Evolutionary conservation across 148 eudicot species (phyloP), one percentile per base, ranked within the genome.

Genomic region (Diospyros kaki): DNA sequence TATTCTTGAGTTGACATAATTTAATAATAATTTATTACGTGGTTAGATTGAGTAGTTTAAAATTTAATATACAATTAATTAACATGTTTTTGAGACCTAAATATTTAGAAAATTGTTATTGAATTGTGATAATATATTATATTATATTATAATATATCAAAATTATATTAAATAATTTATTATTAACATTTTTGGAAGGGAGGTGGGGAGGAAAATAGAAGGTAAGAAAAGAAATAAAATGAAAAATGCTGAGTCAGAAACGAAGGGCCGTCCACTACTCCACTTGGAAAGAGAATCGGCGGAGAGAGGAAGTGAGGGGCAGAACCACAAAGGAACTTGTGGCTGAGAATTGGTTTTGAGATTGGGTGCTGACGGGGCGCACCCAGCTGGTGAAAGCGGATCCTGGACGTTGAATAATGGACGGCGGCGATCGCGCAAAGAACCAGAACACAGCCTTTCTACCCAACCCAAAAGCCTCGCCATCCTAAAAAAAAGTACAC

Each of bases 311-410:
- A 68, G 51, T 69, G 62, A 69, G 69, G 40, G 74, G 38, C 67
- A 71, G 68, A 61, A 75, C 83, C 86, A 84, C 83, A 84, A 38
- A 78, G 28, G 56, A 81, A 79, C 80, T 83, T 81, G 89, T 86
- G 89, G 87, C 83, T 86, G 68, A 63, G 79, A 62, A 28, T 28
- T 28, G 28, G 28, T 28, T 28, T 71, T 68, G 51, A 42, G 48
- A 17, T 69, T 58, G 54, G 45, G 17, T 69, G 73, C 75, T 72
- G 75, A 86, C 89, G 83, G 81, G 86, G 81, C 83, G 28, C 39
- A 56, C 63, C 78, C 41, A 73, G 63, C 83, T 79, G 28, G 28
- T 28, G 28, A 28, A 28, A 28, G 28, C 28, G 28, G 28, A 28
- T 28, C 28, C 28, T 28, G 28, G 28, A 28, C 28, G 28, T 28